Conservation (phyloP, 805 yeast species). For the Saturnispora saitoi region DNA sequence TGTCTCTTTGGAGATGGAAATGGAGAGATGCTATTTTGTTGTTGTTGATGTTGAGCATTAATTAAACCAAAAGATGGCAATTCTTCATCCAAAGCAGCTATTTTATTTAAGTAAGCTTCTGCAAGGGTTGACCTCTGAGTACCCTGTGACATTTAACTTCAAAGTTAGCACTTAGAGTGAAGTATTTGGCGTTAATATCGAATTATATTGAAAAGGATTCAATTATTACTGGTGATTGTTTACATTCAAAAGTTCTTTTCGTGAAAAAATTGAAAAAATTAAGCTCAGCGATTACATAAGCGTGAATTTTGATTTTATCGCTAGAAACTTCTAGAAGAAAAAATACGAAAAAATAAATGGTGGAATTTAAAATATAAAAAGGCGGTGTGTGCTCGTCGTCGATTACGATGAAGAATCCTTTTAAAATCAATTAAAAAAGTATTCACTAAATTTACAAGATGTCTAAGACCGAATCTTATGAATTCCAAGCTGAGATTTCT, state of each 20-base stretch:
- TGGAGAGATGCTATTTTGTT: not conserved
- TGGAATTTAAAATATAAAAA: not conserved
- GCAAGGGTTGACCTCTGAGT: constrained; percentile 3
- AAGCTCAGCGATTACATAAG: not conserved
- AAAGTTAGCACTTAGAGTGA: too few species aligned
- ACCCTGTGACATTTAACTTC: not conserved
- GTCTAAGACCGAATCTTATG: constrained; percentile 66
- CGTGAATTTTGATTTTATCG: not conserved
- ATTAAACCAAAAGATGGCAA: not conserved
- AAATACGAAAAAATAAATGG: not conserved
- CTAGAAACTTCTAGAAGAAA: constrained; percentile 8
- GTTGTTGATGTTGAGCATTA: not conserved
- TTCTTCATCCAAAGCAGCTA: constrained; percentile 10
- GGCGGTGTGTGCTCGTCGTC: not conserved
- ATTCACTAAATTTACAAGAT: constrained; percentile 12
- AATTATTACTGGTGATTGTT: too few species aligned
- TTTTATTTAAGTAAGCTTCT: constrained; percentile 5
- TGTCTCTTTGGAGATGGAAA: constrained; percentile 10
- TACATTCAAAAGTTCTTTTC: too few species aligned
- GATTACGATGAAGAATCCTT: not conserved
- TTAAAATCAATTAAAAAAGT: too few species aligned
- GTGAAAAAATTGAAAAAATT: not conserved
- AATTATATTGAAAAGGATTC: too few species aligned
- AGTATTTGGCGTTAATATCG: too few species aligned
- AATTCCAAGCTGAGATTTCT: constrained; percentile 99